Percentiles rank a stretch among this genome's conserved stretches.
These are phyloP conservation scores for Inosperma sp. DNA, from an alignment of 768 basidiomycete genomes.

Conservation along the genomic window DNA sequence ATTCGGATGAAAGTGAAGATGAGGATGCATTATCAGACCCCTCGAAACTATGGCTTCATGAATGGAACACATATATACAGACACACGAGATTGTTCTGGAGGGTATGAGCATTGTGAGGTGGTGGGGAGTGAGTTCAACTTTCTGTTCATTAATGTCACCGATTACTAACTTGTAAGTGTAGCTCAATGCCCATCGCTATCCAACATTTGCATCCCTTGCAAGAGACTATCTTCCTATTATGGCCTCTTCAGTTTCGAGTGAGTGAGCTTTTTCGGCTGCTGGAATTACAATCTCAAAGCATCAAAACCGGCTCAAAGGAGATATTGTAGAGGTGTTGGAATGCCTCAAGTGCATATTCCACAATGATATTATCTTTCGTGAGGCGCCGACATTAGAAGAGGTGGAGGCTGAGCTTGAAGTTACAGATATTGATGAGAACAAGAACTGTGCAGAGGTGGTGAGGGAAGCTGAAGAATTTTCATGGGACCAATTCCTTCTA, in stretches of 20 bases:
- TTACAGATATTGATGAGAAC: not conserved
- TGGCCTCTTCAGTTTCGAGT: constrained; percentile 37
- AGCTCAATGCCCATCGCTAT: constrained; percentile 18
- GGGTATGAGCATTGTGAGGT: constrained; percentile 5
- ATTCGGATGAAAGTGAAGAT: not conserved
- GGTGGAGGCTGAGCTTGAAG: constrained; percentile 1
- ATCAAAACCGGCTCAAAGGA: constrained; percentile 29
- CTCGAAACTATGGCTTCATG: constrained; percentile 1
- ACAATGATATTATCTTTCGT: constrained; percentile 24
- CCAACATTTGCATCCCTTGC: constrained; percentile 36
- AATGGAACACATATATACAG: constrained; percentile 2
- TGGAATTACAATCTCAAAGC: constrained; percentile 36
- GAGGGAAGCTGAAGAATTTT: not conserved
- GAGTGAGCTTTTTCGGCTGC: constrained; percentile 38
- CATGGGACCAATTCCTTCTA: constrained; percentile 9
- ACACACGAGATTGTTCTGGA: constrained; percentile 5
- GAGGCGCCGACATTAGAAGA: constrained; percentile 12
- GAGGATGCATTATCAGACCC: not conserved
- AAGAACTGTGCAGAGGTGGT: not conserved
- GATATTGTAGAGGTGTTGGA: constrained; percentile 35
- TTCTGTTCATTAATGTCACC: not conserved
- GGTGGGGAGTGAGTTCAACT: constrained; percentile 7
- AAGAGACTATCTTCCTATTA: constrained; percentile 34
- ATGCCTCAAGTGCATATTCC: constrained; percentile 24
- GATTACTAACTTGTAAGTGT: not conserved